Conservation (phyloP, 108 stramenopile genomes). For the Aurantiochytrium sp. region DNA sequence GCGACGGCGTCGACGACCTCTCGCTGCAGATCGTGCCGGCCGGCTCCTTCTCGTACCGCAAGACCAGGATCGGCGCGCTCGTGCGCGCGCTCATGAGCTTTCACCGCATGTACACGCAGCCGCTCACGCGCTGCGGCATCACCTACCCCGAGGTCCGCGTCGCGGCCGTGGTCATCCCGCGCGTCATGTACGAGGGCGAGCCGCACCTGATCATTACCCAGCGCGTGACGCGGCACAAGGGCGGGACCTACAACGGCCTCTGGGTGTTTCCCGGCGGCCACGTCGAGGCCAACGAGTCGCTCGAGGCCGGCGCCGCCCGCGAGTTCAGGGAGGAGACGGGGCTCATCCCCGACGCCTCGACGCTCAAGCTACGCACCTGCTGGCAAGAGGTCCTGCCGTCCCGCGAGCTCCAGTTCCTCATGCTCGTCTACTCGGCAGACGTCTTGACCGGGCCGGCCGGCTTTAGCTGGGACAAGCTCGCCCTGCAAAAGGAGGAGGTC, state of each 20-base stretch:
- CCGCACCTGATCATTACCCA: background rate
- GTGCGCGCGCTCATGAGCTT: background rate
- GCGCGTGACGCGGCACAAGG: background rate
- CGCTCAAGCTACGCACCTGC: background rate
- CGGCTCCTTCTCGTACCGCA: background rate
- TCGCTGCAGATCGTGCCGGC: background rate
- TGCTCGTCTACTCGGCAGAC: conserved; percentile 17
- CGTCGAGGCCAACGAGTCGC: background rate
- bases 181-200: background rate
- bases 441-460: background rate
- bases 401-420: background rate
- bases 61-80: background rate
- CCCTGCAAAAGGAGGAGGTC: conserved; percentile 6
- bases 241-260: background rate
- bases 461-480: background rate
- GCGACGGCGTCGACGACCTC: background rate
- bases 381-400: conserved; percentile 11
- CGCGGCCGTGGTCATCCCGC: background rate
- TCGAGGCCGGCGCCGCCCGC: background rate
- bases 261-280: background rate
- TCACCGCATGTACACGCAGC: background rate
- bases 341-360: background rate
- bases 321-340: conserved; percentile 16
- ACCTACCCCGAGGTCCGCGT: background rate
- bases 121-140: conserved; percentile 1